These are phyloP conservation scores for Catharanthus roseus DNA, from an alignment of 257 asterid genomes.

Conservation along the genomic window DNA sequence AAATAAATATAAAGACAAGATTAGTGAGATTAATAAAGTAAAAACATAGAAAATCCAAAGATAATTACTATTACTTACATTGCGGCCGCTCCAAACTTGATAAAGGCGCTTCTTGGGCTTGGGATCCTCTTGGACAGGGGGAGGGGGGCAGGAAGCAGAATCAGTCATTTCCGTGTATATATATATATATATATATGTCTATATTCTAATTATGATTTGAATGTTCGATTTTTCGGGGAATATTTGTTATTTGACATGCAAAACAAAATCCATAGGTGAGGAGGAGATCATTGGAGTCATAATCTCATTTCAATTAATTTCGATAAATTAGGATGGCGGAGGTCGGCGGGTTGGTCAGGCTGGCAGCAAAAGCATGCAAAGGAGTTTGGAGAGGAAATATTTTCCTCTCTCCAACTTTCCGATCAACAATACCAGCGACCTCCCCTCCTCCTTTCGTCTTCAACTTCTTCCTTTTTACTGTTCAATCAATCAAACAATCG, in stretches of 20 bases:
- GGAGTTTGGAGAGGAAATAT: conserved; percentile 27
- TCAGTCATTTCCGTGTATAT: neutral
- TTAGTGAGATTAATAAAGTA: neutral
- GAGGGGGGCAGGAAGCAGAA: conserved; percentile 26
- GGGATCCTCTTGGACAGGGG: conserved; percentile 42
- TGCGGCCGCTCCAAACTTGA: conserved; percentile 90
- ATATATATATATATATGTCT: too few relatives aligned
- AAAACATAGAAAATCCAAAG: too few relatives aligned
- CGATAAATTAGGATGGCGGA: too few relatives aligned
- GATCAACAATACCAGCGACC: conserved; percentile 16
- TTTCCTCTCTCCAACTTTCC: conserved; percentile 12
- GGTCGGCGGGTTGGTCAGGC: too few relatives aligned
- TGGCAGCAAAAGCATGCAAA: too few relatives aligned
- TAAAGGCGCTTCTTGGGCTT: conserved; percentile 52
- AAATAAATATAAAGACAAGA: neutral
- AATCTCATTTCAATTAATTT: conserved; percentile 12
- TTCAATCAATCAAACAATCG: neutral
- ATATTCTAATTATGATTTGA: neutral
- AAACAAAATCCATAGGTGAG: conserved; percentile 8
- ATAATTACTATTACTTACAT: conserved; percentile 32
- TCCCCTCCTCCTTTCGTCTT: neutral
- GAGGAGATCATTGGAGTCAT: neutral
- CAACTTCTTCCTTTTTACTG: neutral
- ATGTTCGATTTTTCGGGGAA: neutral
- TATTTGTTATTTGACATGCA: conserved; percentile 19